Evolutionary conservation across 805 yeast genomes (phyloP).

Genomic region (Suhomyces sp.): DNA sequence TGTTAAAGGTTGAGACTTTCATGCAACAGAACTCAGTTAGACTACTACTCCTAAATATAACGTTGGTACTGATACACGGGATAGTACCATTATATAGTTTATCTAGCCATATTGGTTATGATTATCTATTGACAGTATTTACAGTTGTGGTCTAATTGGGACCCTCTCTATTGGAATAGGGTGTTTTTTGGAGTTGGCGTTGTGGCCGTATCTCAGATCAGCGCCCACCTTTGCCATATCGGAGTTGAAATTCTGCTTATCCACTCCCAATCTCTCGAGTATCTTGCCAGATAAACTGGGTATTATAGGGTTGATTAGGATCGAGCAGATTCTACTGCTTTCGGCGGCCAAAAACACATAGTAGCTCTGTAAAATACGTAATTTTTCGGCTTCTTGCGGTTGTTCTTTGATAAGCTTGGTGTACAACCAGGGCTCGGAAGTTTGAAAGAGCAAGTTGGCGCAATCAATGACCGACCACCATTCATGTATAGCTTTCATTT

Average conservation of each 20-base stretch:
- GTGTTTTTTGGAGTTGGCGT: slow-evolving; percentile 48
- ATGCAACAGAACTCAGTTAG: too few relatives aligned
- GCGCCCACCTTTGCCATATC: slow-evolving; percentile 50
- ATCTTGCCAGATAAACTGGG: slow-evolving; percentile 60
- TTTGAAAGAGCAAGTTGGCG: slow-evolving; percentile 68
- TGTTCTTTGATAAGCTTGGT: slow-evolving; percentile 21
- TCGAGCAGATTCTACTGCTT: slow-evolving; percentile 60
- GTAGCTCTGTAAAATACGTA: slow-evolving; percentile 35
- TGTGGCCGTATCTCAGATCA: slow-evolving; percentile 60
- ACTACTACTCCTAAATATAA: too few relatives aligned
- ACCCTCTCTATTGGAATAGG: slow-evolving; percentile 46
- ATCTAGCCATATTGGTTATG: too few relatives aligned
- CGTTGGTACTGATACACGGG: too few relatives aligned
- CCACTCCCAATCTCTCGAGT: slow-evolving; percentile 63
- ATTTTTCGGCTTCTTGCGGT: slow-evolving; percentile 16
- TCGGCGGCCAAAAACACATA: slow-evolving; percentile 69
- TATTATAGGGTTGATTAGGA: slow-evolving; percentile 67
- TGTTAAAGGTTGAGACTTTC: too few relatives aligned
- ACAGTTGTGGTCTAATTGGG: slow-evolving; percentile 5
- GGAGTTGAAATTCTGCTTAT: slow-evolving; percentile 35
- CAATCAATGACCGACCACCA: slow-evolving; percentile 59
- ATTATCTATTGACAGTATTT: not conserved
- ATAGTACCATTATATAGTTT: not conserved
- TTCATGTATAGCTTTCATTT: slow-evolving; percentile 51
- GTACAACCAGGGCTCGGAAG: slow-evolving; percentile 71